These are phyloP conservation scores for Ilyonectria mors-panacis DNA, from an alignment of 2,329 filamentous ascomycete species.

Conservation along the genomic window DNA sequence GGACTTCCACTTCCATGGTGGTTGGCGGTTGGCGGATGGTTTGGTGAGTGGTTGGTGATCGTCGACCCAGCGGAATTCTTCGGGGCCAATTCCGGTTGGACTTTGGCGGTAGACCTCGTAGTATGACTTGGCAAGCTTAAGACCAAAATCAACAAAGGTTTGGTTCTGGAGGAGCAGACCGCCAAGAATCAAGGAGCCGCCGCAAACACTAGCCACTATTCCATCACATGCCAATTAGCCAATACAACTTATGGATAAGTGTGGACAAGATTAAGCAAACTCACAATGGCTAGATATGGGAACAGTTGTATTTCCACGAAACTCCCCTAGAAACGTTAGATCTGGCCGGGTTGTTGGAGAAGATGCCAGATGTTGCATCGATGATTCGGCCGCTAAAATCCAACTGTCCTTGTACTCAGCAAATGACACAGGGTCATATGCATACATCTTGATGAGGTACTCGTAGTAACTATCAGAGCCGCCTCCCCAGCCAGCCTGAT, in stretches of 20 bases:
- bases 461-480: slow-evolving; percentile 43
- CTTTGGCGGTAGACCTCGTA: slow-evolving; percentile 39
- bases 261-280: not conserved
- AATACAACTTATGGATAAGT: not conserved
- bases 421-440: slow-evolving; percentile 36
- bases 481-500: slow-evolving; percentile 40
- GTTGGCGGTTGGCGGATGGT: slow-evolving; percentile 22
- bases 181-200: slow-evolving; percentile 30
- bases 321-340: slow-evolving; percentile 30
- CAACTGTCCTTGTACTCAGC: slow-evolving; percentile 30
- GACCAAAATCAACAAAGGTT: slow-evolving; percentile 31
- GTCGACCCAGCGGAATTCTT: slow-evolving; percentile 41
- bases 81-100: slow-evolving; percentile 33
- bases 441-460: slow-evolving; percentile 44
- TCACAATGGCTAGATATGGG: slow-evolving; percentile 30
- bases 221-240: slow-evolving; percentile 5
- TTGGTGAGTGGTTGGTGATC: slow-evolving; percentile 30
- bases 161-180: slow-evolving; percentile 32
- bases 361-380: slow-evolving; percentile 32
- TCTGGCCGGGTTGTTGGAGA: slow-evolving; percentile 24
- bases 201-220: slow-evolving; percentile 60
- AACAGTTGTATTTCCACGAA: slow-evolving; percentile 29
- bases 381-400: slow-evolving; percentile 31
- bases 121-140: slow-evolving; percentile 29
- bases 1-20: slow-evolving; percentile 51